Evolutionary conservation across 2,329 filamentous ascomycete species (phyloP).

Genomic region (Blastomyces percursus): DNA sequence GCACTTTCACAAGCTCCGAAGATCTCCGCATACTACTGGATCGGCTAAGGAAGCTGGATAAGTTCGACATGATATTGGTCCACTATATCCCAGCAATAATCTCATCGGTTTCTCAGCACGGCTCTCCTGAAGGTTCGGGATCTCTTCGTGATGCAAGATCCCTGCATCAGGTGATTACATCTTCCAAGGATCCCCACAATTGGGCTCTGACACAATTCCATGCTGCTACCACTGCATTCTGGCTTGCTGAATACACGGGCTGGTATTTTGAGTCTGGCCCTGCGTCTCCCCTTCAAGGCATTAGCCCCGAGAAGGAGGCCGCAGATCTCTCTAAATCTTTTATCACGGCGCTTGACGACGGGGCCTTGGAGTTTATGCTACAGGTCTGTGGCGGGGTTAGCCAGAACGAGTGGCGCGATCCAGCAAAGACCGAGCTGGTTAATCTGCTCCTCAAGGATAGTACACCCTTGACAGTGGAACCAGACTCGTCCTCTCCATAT

Average conservation of each 20-base stretch:
- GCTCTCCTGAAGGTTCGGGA: slow-evolving; percentile 61
- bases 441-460: slow-evolving; percentile 74
- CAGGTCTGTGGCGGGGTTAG: slow-evolving; percentile 73
- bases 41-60: slow-evolving; percentile 58
- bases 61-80: slow-evolving; percentile 62
- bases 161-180: slow-evolving; percentile 58
- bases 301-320: slow-evolving; percentile 57
- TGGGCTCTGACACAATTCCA: slow-evolving; percentile 69
- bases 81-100: slow-evolving; percentile 76
- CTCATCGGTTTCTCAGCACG: slow-evolving; percentile 65
- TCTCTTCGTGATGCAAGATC: slow-evolving; percentile 58
- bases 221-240: slow-evolving; percentile 69
- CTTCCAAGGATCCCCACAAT: slow-evolving; percentile 52
- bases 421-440: slow-evolving; percentile 70
- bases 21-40: slow-evolving; percentile 66
- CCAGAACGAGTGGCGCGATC: slow-evolving; percentile 74
- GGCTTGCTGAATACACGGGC: slow-evolving; percentile 87
- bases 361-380: slow-evolving; percentile 84
- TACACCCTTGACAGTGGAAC: slow-evolving; percentile 55
- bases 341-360: slow-evolving; percentile 67
- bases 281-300: slow-evolving; percentile 46
- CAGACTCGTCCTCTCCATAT: slow-evolving; percentile 56
- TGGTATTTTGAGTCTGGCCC: slow-evolving; percentile 69
- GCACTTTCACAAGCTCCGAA: slow-evolving; percentile 54
- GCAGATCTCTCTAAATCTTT: slow-evolving; percentile 62